phyloP scores from a whole-genome alignment of 208 protist species.

The Paratrypanosoma confusum region DNA sequence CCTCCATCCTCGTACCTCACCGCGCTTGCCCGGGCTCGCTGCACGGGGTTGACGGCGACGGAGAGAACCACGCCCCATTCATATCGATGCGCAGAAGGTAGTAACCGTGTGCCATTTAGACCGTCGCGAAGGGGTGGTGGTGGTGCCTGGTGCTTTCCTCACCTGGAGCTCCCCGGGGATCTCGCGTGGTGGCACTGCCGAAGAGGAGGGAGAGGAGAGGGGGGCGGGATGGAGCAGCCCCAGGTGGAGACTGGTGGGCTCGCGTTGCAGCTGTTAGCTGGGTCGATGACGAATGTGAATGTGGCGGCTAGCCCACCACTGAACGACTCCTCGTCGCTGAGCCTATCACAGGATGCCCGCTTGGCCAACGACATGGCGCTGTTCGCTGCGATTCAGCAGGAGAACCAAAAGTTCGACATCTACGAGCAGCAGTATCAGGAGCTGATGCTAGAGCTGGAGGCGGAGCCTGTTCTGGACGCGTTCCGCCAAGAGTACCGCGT shows the following conservation, averaged over 20 bases:
- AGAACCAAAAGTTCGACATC: slow-evolving; percentile 75
- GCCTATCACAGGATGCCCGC: slow-evolving; percentile 8
- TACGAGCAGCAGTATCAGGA: slow-evolving; percentile 93
- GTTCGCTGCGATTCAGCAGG: slow-evolving; percentile 40
- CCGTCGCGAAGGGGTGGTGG: no score
- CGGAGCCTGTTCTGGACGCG: slow-evolving; percentile 90
- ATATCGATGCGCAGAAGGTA: no score
- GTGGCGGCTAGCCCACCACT: neutral
- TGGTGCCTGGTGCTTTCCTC: no score
- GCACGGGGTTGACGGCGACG: no score
- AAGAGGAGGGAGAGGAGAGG: neutral
- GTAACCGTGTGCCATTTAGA: no score
- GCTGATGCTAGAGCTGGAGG: slow-evolving; percentile 88
- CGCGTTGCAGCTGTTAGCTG: neutral
- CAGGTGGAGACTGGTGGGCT: neutral
- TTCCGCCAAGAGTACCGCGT: slow-evolving; percentile 96
- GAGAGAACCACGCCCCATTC: no score
- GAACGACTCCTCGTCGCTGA: neutral
- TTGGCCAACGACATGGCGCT: slow-evolving; percentile 20
- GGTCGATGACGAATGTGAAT: neutral
- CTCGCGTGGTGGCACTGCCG: slow-evolving; percentile 45
- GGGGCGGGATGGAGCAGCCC: neutral
- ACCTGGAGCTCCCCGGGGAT: slow-evolving; percentile 17
- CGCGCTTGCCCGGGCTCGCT: no score
- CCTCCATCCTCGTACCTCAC: no score